phyloP scores from a whole-genome alignment of 2,329 filamentous ascomycete species.

The Colletotrichum kahawae region DNA sequence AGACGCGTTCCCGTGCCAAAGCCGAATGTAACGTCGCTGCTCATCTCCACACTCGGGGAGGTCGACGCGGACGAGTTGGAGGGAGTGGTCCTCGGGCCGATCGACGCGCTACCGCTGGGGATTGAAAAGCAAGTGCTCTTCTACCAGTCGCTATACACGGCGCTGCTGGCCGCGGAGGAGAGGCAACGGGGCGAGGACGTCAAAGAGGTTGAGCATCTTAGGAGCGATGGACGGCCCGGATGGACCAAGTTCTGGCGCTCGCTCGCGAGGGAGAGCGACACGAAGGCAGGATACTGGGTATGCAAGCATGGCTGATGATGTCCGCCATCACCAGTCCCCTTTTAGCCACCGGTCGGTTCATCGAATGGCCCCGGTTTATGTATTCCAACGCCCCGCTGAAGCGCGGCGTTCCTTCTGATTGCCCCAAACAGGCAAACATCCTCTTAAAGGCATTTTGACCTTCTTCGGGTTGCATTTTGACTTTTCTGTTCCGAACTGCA shows the following conservation, averaged over 20 bases:
- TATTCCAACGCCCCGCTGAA: background rate
- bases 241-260: conserved; percentile 23
- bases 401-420: background rate
- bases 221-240: conserved; percentile 13
- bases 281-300: conserved; percentile 20
- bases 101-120: background rate
- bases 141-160: conserved; percentile 19
- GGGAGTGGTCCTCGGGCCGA: background rate
- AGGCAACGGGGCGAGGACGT: background rate
- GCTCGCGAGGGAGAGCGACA: background rate
- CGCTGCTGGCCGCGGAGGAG: background rate
- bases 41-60: conserved; percentile 20
- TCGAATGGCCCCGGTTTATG: background rate
- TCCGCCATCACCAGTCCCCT: background rate
- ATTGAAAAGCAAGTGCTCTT: conserved; percentile 17
- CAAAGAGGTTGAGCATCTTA: conserved; percentile 14
- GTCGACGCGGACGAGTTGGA: conserved; percentile 11
- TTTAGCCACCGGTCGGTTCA: background rate
- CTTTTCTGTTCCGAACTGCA: background rate
- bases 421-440: background rate
- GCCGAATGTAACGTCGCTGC: conserved; percentile 12
- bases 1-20: conserved; percentile 15
- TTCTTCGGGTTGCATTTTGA: background rate
- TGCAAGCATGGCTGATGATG: conserved; percentile 14
- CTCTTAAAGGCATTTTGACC: conserved; percentile 13